Evolutionary conservation across 345 rosid genomes (phyloP), one percentile per base, ranked within the genome.

Genomic region (Euclidium syriacum): DNA sequence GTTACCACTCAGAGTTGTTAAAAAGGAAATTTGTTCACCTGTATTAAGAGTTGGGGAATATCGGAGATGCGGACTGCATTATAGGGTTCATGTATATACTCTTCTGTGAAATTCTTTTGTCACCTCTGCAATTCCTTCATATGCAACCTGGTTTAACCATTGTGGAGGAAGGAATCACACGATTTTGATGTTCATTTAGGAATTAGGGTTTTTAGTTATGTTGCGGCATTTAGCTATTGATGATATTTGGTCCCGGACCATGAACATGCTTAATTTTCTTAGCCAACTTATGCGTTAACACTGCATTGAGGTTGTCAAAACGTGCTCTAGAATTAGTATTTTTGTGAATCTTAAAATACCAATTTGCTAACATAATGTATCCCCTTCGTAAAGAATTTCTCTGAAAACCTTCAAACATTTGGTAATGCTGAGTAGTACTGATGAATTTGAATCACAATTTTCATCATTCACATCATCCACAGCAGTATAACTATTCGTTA

Each of bases 1-100:
- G 36, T 62, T 36, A 20, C 57, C 42, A 2, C n/a, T n/a, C n/a
- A n/a, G 2, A 17, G 20, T 25, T 44, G 25, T 18, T 41, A 33
- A 27, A 1, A 48, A 35, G 8, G 12, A 8, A 18, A 10, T 49
- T 23, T 38, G 20, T 23, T 59, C 39, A 52, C 34, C 20, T 40
- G 35, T 7, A 5, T 23, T 29, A 22, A 20, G 32, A 7, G 70
- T 32, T 15, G 58, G 11, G 16, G 7, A 62, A 25, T 24, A 41
- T 2, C 12, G 23, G 33, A 18, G 9, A 46, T 25, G 19, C 25
- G 10, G 19, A 23, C 22, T 18, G 26, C 54, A 41, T 33, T 51
- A 26, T 62, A 62, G 74, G 67, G 57, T 70, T 62, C 63, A 10
- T 55, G 3, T 55, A 4, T 22, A 46, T 12, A 16, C 7, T 29